Percentiles rank a stretch among this genome's conserved stretches.
These are phyloP conservation scores for Gossypium anomalum DNA, from an alignment of 345 rosid species.

Conservation along the genomic window DNA sequence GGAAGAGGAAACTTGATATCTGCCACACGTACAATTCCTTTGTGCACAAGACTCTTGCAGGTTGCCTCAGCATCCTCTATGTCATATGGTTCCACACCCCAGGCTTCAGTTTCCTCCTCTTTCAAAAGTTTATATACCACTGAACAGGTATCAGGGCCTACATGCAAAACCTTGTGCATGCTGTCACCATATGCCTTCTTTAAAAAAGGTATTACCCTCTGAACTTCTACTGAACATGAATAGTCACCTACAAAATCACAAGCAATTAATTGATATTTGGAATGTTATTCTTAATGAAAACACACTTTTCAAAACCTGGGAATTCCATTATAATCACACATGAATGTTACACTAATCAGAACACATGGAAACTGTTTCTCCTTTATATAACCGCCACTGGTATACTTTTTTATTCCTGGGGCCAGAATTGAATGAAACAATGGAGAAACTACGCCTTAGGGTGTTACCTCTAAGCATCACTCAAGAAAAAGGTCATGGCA, in stretches of 20 bases:
- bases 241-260: slow-evolving; percentile 47
- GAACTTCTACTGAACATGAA: slow-evolving; percentile 82
- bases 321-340: not conserved
- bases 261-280: not conserved
- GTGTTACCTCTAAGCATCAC: not conserved
- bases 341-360: not conserved
- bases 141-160: slow-evolving; percentile 93
- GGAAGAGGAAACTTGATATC: slow-evolving; percentile 92
- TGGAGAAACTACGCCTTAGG: not conserved
- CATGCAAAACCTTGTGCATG: slow-evolving; percentile 88
- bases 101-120: slow-evolving; percentile 89
- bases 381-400: not conserved
- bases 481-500: not conserved
- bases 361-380: not conserved
- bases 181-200: slow-evolving; percentile 84
- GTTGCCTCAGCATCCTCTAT: slow-evolving; percentile 79
- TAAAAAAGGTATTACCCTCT: slow-evolving; percentile 69
- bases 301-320: not conserved
- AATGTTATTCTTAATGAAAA: not conserved
- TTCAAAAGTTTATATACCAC: slow-evolving; percentile 71
- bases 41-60: slow-evolving; percentile 78
- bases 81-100: slow-evolving; percentile 98
- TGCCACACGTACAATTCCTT: slow-evolving; percentile 89
- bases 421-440: not conserved
- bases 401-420: not conserved